These are phyloP conservation scores for Polysphondylium violaceum DNA, from an alignment of 78 protist species.

Conservation along the genomic window DNA sequence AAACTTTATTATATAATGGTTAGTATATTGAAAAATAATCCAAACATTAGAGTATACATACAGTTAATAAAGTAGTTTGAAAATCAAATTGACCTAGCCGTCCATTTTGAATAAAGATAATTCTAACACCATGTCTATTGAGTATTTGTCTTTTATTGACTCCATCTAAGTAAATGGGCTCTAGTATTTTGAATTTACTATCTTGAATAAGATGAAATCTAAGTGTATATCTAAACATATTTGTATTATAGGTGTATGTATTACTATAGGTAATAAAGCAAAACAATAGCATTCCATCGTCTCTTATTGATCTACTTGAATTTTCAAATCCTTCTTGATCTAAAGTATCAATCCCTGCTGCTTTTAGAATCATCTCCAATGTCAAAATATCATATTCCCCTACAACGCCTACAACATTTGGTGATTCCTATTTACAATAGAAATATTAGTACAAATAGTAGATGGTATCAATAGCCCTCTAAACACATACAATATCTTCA, in stretches of 20 bases:
- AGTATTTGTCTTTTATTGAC: conserved; percentile 17
- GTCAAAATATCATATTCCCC: conserved; percentile 52
- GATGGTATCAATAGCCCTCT: too few relatives aligned
- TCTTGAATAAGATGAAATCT: conserved; percentile 26
- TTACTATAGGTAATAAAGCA: conserved; percentile 53
- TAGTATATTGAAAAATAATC: not conserved
- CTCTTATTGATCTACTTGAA: conserved; percentile 25
- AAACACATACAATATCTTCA: too few relatives aligned
- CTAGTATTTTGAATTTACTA: conserved; percentile 48
- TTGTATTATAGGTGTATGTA: conserved; percentile 44
- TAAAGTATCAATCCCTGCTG: conserved; percentile 46
- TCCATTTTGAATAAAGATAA: conserved; percentile 78
- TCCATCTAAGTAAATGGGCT: conserved; percentile 38
- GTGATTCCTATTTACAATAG: conserved; percentile 6
- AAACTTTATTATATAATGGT: not conserved
- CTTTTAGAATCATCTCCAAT: conserved; percentile 16
- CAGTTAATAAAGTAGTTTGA: conserved; percentile 50
- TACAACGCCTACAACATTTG: conserved; percentile 33
- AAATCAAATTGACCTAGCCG: conserved; percentile 77
- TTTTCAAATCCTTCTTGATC: conserved; percentile 31
- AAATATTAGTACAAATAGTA: too few relatives aligned
- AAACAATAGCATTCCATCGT: conserved; percentile 57
- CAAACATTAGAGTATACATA: not conserved
- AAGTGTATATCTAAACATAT: conserved; percentile 35
- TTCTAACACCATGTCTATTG: conserved; percentile 75